A percentile compares a stretch with the other conserved stretches of the same genome.
phyloP scores from a whole-genome alignment of 345 rosid species.

The Combretum micranthum region DNA sequence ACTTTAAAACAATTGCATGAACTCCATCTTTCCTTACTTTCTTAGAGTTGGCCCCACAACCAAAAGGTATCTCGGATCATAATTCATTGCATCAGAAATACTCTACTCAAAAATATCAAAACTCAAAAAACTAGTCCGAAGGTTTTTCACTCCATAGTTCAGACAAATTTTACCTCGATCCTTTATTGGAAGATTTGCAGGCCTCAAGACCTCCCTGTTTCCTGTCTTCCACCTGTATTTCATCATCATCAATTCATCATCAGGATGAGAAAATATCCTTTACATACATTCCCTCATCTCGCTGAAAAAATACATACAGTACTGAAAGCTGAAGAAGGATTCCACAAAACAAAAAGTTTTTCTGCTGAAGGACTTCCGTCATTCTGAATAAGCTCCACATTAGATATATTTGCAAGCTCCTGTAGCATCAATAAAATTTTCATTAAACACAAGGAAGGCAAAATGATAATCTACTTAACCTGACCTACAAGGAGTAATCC shows the following conservation, averaged over 20 bases:
- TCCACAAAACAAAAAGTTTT: conserved; percentile 85
- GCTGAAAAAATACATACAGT: conserved; percentile 28
- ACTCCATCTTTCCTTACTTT: too few relatives aligned
- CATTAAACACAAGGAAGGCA: neutral
- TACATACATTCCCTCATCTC: neutral
- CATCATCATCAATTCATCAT: conserved; percentile 17
- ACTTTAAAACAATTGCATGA: too few relatives aligned
- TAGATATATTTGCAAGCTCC: conserved; percentile 87
- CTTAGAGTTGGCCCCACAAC: too few relatives aligned
- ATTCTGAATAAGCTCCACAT: conserved; percentile 64
- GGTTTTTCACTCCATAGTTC: too few relatives aligned
- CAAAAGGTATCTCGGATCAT: too few relatives aligned
- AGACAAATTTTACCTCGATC: conserved; percentile 11
- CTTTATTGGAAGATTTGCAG: conserved; percentile 20
- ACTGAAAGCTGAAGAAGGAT: conserved; percentile 32
- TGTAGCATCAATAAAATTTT: conserved; percentile 26
- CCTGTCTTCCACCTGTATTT: conserved; percentile 41
- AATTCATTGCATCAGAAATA: too few relatives aligned
- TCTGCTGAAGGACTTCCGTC: conserved; percentile 91
- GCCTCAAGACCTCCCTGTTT: conserved; percentile 16
- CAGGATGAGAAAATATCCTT: conserved; percentile 12
- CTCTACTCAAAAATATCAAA: too few relatives aligned
- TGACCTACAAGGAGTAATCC: too few relatives aligned
- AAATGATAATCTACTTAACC: too few relatives aligned
- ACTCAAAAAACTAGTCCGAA: too few relatives aligned